phyloP scores from a whole-genome alignment of 345 rosid genomes.

The Eucalyptus grandis region DNA sequence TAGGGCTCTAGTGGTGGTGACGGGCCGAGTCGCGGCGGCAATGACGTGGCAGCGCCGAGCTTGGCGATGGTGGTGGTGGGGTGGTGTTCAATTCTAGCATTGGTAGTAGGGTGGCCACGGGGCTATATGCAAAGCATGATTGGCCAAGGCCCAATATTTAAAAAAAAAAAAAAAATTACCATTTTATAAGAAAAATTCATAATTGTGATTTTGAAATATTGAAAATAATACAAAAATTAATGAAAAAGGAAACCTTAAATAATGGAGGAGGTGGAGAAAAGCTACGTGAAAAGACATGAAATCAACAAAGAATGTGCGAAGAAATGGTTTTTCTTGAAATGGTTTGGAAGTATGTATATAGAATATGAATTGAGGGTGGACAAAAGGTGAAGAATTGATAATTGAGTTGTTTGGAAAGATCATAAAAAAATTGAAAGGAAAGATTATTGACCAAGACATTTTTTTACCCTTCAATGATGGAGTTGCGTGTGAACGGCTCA shows the following conservation, averaged over 20 bases:
- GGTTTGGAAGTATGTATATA: neutral
- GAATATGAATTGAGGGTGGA: neutral
- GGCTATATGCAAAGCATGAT: neutral
- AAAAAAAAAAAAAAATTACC: accelerated
- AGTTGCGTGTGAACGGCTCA: neutral
- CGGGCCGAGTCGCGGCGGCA: neutral
- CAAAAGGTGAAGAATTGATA: neutral
- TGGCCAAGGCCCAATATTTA: neutral
- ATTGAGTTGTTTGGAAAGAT: neutral
- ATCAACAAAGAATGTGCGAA: neutral
- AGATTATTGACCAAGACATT: neutral
- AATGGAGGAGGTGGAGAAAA: neutral
- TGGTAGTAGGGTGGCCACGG: neutral
- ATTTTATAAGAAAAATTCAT: neutral
- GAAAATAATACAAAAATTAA: neutral
- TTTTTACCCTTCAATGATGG: neutral
- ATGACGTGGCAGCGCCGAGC: neutral
- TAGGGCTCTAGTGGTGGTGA: neutral
- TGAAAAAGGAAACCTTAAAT: neutral
- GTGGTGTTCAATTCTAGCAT: neutral
- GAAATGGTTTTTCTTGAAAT: neutral
- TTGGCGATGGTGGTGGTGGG: neutral
- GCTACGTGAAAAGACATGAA: neutral
- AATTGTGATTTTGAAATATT: neutral
- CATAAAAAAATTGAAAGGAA: neutral